phyloP scores from a whole-genome alignment of 2,329 filamentous ascomycete genomes.

The Exophiala calicioides region DNA sequence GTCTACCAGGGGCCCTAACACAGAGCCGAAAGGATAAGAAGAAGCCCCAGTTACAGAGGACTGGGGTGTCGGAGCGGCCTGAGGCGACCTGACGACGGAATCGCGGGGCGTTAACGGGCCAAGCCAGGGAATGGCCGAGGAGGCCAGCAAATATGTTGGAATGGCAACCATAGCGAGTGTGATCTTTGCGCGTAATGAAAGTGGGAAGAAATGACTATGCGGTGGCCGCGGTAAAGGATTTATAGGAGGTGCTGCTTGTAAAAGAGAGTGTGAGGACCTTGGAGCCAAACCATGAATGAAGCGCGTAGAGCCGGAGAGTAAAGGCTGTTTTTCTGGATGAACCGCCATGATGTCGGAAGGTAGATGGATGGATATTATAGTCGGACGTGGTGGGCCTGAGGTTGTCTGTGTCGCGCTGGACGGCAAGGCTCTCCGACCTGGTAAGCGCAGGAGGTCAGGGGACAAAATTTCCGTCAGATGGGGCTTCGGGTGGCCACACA shows the following conservation, averaged over 20 bases:
- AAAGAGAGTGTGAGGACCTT: slow-evolving; percentile 13
- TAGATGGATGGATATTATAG: slow-evolving; percentile 10
- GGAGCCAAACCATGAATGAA: slow-evolving; percentile 9
- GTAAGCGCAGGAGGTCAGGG: slow-evolving; percentile 8
- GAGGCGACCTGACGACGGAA: slow-evolving; percentile 19
- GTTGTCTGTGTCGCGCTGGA: slow-evolving; percentile 13
- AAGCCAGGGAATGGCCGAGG: slow-evolving; percentile 17
- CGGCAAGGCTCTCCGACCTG: slow-evolving; percentile 9
- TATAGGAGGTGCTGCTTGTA: slow-evolving; percentile 4
- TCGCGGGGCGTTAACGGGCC: slow-evolving; percentile 18
- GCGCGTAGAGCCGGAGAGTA: slow-evolving; percentile 19
- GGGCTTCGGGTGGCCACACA: too few species aligned
- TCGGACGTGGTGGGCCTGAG: slow-evolving; percentile 16
- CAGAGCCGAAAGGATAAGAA: slow-evolving; percentile 22
- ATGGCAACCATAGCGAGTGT: slow-evolving; percentile 28
- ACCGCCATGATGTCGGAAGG: slow-evolving; percentile 15
- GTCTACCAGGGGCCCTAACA: slow-evolving; percentile 35
- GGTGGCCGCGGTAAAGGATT: background rate
- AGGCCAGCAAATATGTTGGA: slow-evolving; percentile 25
- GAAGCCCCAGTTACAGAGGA: slow-evolving; percentile 4
- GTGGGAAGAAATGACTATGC: slow-evolving; percentile 7
- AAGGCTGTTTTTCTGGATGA: slow-evolving; percentile 19
- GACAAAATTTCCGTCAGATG: slow-evolving; percentile 1
- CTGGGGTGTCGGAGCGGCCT: slow-evolving; percentile 9
- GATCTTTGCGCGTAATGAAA: slow-evolving; percentile 18